A percentile compares a stretch with the other conserved stretches of the same genome.
phyloP scores from a whole-genome alignment of 345 rosid genomes.

The Arabidopsis suecica region DNA sequence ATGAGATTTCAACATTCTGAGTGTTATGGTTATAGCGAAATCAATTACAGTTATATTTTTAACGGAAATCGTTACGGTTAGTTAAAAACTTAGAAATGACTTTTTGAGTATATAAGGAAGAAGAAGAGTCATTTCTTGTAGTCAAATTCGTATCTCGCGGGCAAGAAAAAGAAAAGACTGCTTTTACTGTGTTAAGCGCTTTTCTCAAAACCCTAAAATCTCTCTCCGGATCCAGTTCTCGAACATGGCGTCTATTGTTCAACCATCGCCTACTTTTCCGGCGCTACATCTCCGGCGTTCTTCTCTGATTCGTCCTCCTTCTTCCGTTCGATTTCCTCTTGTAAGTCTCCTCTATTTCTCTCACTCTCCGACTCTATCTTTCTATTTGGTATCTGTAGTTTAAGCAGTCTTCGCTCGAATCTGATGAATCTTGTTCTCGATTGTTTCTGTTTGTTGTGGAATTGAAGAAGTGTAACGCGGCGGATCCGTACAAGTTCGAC shows the following conservation, averaged over 20 bases:
- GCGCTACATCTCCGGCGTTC: constrained; percentile 39
- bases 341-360: constrained; percentile 27
- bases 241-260: constrained; percentile 36
- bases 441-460: background rate
- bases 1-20: background rate
- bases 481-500: constrained; percentile 65
- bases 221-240: constrained; percentile 5
- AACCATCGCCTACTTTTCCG: constrained; percentile 27
- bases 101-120: background rate
- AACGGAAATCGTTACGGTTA: constrained; percentile 12
- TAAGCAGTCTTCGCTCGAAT: background rate
- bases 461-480: constrained; percentile 66
- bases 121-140: background rate
- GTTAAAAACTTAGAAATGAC: background rate
- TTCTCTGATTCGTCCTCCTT: constrained; percentile 14
- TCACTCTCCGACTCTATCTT: background rate
- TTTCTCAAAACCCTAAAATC: constrained; percentile 28
- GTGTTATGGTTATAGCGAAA: constrained; percentile 18
- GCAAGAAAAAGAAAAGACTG: background rate
- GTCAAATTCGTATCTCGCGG: constrained; percentile 27
- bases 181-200: constrained; percentile 5
- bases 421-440: constrained; percentile 9
- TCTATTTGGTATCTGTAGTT: background rate
- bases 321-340: constrained; percentile 38
- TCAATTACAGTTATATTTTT: background rate